Conservation (phyloP, 2,329 filamentous ascomycete genomes). For the Stylonectria norvegica region DNA sequence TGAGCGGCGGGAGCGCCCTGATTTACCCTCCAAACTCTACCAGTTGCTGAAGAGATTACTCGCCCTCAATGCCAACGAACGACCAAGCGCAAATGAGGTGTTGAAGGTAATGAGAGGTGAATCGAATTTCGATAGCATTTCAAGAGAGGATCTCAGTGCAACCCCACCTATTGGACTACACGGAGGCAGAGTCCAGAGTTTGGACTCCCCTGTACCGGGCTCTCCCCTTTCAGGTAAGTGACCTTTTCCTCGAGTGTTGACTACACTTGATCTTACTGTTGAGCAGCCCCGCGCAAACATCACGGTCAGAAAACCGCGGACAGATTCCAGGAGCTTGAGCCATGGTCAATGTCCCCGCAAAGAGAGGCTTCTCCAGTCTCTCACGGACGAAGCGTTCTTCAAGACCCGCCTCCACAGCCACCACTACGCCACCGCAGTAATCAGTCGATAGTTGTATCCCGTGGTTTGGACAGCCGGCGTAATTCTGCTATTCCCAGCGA, state of each 20-base stretch:
- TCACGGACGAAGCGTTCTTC: constrained; percentile 6
- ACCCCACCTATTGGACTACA: constrained; percentile 40
- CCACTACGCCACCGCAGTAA: constrained; percentile 17
- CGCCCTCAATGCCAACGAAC: constrained; percentile 68
- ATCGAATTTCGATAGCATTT: constrained; percentile 45
- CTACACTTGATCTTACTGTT: constrained; percentile 30
- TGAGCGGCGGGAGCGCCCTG: constrained; percentile 68
- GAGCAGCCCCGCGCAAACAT: constrained; percentile 29
- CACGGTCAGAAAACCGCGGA: constrained; percentile 20
- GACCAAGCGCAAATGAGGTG: constrained; percentile 85
- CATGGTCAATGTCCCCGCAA: constrained; percentile 13
- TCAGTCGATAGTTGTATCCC: constrained; percentile 39
- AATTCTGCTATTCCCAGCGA: constrained; percentile 14
- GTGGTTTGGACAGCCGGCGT: constrained; percentile 37
- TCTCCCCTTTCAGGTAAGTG: constrained; percentile 46
- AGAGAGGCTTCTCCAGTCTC: constrained; percentile 19
- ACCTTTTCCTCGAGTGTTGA: constrained; percentile 8
- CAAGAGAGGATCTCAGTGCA: constrained; percentile 31
- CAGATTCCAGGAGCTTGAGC: constrained; percentile 24
- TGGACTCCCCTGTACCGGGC: constrained; percentile 52
- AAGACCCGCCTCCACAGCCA: constrained; percentile 11
- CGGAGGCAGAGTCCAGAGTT: constrained; percentile 49
- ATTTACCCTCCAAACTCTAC: constrained; percentile 84
- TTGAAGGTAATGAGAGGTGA: constrained; percentile 72
- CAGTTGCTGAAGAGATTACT: constrained; percentile 77